These are phyloP conservation scores for Fusarium sp. DNA, from an alignment of 2,329 filamentous ascomycete species.

Conservation along the genomic window DNA sequence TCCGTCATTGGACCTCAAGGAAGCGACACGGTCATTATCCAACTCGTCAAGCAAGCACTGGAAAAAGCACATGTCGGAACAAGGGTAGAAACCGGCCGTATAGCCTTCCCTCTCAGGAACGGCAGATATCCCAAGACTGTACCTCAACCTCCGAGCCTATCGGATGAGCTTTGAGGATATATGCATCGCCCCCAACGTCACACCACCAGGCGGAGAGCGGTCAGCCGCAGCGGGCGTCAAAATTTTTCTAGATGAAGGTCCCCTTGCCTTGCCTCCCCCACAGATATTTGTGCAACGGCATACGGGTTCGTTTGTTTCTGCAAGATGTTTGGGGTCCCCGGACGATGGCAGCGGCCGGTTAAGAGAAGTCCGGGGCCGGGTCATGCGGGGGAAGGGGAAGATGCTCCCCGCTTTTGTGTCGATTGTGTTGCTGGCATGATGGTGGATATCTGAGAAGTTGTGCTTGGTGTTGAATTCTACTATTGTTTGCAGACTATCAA, in stretches of 20 bases:
- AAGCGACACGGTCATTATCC: conserved; percentile 41
- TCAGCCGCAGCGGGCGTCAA: conserved; percentile 11
- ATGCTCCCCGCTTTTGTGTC: conserved; percentile 6
- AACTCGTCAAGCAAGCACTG: conserved; percentile 44
- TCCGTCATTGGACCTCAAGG: conserved; percentile 44
- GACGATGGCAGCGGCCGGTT: conserved; percentile 12
- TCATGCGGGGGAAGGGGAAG: conserved; percentile 17
- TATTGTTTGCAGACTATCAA: background rate
- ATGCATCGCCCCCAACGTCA: conserved; percentile 33
- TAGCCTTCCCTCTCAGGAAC: conserved; percentile 38
- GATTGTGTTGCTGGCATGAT: background rate
- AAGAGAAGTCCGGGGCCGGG: conserved; percentile 22
- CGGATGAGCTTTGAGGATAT: conserved; percentile 25
- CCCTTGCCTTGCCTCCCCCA: conserved; percentile 11
- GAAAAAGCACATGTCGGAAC: conserved; percentile 42
- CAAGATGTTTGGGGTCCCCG: conserved; percentile 24
- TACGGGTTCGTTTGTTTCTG: background rate
- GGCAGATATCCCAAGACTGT: conserved; percentile 1
- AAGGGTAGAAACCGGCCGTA: conserved; percentile 42
- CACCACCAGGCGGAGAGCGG: conserved; percentile 27
- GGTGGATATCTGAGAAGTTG: background rate
- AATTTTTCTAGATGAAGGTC: background rate
- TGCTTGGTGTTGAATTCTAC: background rate
- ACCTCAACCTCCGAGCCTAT: conserved; percentile 7
- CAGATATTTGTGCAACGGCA: conserved; percentile 14